phyloP scores from a whole-genome alignment of 2,329 filamentous ascomycete genomes.

The Monilinia vaccinii-corymbosi region DNA sequence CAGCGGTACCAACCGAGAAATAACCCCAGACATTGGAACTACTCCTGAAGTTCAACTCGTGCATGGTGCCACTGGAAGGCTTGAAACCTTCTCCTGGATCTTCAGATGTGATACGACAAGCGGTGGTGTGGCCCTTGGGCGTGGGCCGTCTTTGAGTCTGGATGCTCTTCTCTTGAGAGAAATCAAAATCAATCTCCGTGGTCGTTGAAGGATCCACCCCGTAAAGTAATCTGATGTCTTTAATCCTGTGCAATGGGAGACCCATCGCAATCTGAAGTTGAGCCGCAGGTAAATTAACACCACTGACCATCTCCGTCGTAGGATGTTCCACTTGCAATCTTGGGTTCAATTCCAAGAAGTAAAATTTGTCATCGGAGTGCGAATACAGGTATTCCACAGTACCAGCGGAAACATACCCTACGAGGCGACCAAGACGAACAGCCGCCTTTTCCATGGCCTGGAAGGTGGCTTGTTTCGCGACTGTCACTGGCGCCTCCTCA shows the following conservation, averaged over 20 bases:
- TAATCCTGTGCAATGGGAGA: conserved; percentile 87
- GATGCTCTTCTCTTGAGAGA: conserved; percentile 74
- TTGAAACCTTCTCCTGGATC: conserved; percentile 99
- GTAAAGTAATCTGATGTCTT: conserved; percentile 92
- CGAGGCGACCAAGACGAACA: conserved; percentile 83
- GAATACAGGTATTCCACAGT: conserved; percentile 99
- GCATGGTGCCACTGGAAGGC: conserved; percentile 97
- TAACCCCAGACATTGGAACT: conserved; percentile 99
- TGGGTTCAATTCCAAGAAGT: conserved; percentile 97
- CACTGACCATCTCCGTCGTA: conserved; percentile 98
- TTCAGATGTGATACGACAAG: conserved; percentile 97
- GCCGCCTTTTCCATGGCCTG: conserved; percentile 94
- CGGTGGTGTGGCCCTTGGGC: conserved; percentile 94
- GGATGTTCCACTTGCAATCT: conserved; percentile 99
- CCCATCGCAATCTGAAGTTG: conserved; percentile 99
- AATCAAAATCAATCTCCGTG: conserved; percentile 92
- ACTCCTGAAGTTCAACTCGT: conserved; percentile 97
- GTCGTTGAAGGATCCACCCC: conserved; percentile 83
- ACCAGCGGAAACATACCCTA: conserved; percentile 97
- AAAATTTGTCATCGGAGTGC: conserved; percentile 96
- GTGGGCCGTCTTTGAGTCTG: conserved; percentile 81
- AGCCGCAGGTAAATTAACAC: conserved; percentile 92
- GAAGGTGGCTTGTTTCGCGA: conserved; percentile 84
- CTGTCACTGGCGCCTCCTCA: conserved; percentile 95
- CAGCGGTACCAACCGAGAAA: conserved; percentile 94